Conservation (phyloP, 768 basidiomycete genomes). For the Tephrocybe sp. region DNA sequence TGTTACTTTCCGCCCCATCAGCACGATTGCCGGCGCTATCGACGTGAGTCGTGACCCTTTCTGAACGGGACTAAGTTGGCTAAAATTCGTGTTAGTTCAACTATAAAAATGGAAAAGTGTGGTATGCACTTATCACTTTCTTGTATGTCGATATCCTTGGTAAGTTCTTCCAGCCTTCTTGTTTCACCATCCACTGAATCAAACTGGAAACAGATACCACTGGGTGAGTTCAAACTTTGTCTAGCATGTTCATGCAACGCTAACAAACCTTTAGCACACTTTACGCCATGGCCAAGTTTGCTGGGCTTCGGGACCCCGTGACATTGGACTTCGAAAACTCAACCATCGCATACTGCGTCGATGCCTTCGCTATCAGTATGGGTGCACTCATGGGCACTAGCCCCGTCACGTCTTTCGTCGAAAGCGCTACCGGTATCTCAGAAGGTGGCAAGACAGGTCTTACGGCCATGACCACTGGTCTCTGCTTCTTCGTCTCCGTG, state of each 20-base stretch:
- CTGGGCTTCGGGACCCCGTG: constrained; percentile 80
- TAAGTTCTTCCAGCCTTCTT: constrained; percentile 25
- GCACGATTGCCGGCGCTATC: constrained; percentile 61
- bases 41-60: constrained; percentile 44
- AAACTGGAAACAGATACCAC: constrained; percentile 41
- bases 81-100: constrained; percentile 35
- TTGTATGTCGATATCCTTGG: constrained; percentile 86
- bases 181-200: background rate
- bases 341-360: constrained; percentile 78
- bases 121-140: constrained; percentile 89
- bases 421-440: constrained; percentile 77
- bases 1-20: constrained; percentile 67
- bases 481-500: constrained; percentile 79
- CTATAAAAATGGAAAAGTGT: constrained; percentile 68
- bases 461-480: constrained; percentile 67
- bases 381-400: constrained; percentile 78
- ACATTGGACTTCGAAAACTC: constrained; percentile 87
- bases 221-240: constrained; percentile 26
- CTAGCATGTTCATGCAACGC: background rate
- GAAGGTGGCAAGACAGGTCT: constrained; percentile 90
- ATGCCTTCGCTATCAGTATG: constrained; percentile 79
- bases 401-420: constrained; percentile 81
- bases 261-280: constrained; percentile 52
- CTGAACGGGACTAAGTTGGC: constrained; percentile 5
- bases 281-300: constrained; percentile 90